A percentile compares a stretch with the other conserved stretches of the same genome.
Conservation (phyloP, 306 rosid species). For the Dalbergia cochinchinensis region DNA sequence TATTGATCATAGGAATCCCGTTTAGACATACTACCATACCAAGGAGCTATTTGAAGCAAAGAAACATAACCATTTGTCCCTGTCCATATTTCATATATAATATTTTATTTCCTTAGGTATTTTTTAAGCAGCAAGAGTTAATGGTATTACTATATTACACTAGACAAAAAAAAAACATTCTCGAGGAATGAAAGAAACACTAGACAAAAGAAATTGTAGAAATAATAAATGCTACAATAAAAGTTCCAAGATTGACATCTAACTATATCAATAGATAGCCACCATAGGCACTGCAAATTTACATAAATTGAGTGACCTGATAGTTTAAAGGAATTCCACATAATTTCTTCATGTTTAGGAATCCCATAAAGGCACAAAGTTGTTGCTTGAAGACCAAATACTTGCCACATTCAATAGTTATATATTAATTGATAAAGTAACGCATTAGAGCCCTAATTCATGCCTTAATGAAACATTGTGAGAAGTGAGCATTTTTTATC, state of each 20-base stretch:
- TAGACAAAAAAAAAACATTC: not conserved
- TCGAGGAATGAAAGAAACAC: not conserved
- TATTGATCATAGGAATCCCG: constrained; percentile 20
- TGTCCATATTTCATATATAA: constrained; percentile 8
- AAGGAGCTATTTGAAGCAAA: constrained; percentile 18
- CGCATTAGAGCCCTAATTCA: no score
- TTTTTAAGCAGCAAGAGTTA: constrained; percentile 4
- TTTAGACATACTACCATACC: constrained; percentile 27
- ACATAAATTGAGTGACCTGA: constrained; percentile 66
- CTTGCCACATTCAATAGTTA: no score
- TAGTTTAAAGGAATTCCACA: constrained; percentile 84
- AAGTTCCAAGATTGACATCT: constrained; percentile 22
- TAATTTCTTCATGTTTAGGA: constrained; percentile 83
- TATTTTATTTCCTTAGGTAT: not conserved
- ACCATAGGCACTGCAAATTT: constrained; percentile 32
- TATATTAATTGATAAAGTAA: no score
- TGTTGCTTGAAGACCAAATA: constrained; percentile 83
- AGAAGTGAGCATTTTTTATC: no score
- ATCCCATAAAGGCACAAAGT: constrained; percentile 86
- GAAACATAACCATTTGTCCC: constrained; percentile 4
- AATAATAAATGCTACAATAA: not conserved
- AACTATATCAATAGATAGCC: constrained; percentile 21
- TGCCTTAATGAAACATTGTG: no score
- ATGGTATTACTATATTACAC: not conserved
- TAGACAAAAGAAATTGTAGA: constrained; percentile 30